Conservation (phyloP, 805 yeast genomes). For the Kuraishia hungarica region DNA sequence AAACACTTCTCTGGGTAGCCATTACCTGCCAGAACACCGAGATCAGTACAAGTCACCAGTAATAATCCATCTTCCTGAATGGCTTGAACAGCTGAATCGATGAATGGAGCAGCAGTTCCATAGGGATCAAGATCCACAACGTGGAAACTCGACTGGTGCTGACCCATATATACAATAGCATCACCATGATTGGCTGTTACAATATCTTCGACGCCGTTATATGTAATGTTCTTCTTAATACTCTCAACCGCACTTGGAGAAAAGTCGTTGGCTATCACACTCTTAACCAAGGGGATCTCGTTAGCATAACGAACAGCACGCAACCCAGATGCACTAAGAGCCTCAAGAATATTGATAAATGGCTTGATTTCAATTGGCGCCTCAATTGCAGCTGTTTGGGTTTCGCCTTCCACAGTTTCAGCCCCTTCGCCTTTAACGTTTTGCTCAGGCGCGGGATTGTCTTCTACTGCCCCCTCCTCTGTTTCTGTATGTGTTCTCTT, state of each 20-base stretch:
- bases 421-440: no score
- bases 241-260: slow-evolving; percentile 78
- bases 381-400: slow-evolving; percentile 3
- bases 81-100: slow-evolving; percentile 83
- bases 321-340: slow-evolving; percentile 89
- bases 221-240: slow-evolving; percentile 61
- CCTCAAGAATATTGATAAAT: slow-evolving; percentile 71
- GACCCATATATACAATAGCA: slow-evolving; percentile 79
- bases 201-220: slow-evolving; percentile 48
- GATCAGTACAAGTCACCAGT: slow-evolving; percentile 91
- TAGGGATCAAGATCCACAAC: slow-evolving; percentile 94
- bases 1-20: slow-evolving; percentile 97
- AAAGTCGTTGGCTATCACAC: slow-evolving; percentile 84
- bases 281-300: slow-evolving; percentile 71
- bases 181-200: slow-evolving; percentile 75
- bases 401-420: slow-evolving; percentile 14
- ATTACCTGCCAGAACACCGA: slow-evolving; percentile 91
- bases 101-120: slow-evolving; percentile 94
- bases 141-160: slow-evolving; percentile 47
- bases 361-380: slow-evolving; percentile 18
- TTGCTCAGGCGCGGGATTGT: slow-evolving; percentile 1
- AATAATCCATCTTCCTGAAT: slow-evolving; percentile 80
- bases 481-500: slow-evolving; percentile 2
- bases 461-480: slow-evolving; percentile 5
- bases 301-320: slow-evolving; percentile 90